Percentiles rank a stretch among this genome's conserved stretches.
Evolutionary conservation across 768 basidiomycete species (phyloP).

Genomic region (Collybiopsis luxurians): DNA sequence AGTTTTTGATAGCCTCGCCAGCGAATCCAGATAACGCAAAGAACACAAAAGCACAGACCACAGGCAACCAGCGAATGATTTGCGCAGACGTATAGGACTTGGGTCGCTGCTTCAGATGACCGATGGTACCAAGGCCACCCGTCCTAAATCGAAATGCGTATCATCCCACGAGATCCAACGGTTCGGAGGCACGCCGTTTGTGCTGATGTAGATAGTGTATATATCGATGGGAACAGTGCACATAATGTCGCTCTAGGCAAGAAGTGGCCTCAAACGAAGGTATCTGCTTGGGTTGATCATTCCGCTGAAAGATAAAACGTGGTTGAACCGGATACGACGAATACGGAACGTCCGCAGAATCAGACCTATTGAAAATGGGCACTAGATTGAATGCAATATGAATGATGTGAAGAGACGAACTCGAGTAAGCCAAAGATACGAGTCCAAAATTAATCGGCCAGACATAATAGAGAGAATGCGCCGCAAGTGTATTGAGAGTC

Average conservation of each 20-base stretch:
- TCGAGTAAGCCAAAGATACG: conserved; percentile 27
- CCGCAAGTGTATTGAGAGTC: conserved; percentile 22
- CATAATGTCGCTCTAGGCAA: conserved; percentile 40
- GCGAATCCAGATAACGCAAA: conserved; percentile 46
- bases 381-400: background rate
- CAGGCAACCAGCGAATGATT: conserved; percentile 36
- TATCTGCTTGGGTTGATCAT: conserved; percentile 38
- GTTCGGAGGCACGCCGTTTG: conserved; percentile 14
- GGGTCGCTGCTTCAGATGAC: conserved; percentile 33
- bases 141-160: conserved; percentile 31
- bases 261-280: conserved; percentile 42
- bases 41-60: conserved; percentile 34
- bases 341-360: background rate
- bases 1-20: conserved; percentile 24
- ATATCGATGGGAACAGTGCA: conserved; percentile 38
- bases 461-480: conserved; percentile 20
- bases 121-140: conserved; percentile 19
- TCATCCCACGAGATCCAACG: conserved; percentile 49
- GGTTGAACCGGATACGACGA: background rate
- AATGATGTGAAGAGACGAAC: conserved; percentile 19
- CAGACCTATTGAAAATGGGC: conserved; percentile 15
- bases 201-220: conserved; percentile 25
- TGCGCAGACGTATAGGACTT: conserved; percentile 21
- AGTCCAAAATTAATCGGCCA: conserved; percentile 30
- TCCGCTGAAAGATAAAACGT: background rate